Conservation (phyloP, 495 filamentous ascomycete genomes). For the Oleoguttula mirabilis region DNA sequence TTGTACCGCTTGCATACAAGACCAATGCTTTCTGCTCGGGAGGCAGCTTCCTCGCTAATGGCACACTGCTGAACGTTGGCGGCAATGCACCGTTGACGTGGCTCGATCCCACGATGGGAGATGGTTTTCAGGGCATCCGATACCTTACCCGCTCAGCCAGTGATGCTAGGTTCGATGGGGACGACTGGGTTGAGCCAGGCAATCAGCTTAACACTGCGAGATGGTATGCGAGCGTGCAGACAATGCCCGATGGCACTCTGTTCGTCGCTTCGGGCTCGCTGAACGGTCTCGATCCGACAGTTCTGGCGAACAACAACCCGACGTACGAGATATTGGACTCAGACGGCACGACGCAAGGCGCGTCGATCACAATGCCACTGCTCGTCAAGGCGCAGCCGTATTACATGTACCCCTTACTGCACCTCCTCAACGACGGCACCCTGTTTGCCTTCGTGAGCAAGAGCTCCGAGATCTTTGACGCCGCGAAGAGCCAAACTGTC, state of each 20-base stretch:
- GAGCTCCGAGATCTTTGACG: constrained; percentile 45
- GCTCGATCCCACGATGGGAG: constrained; percentile 44
- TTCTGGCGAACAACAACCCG: constrained; percentile 48
- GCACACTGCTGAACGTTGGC: constrained; percentile 41
- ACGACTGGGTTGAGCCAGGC: constrained; percentile 44
- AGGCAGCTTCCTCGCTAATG: constrained; percentile 48
- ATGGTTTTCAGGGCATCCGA: constrained; percentile 48
- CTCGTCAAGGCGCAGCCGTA: constrained; percentile 48
- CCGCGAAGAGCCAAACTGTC: constrained; percentile 30
- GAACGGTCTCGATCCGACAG: constrained; percentile 48
- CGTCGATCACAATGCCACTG: constrained; percentile 39
- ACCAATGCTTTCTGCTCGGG: constrained; percentile 55
- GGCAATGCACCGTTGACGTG: constrained; percentile 45
- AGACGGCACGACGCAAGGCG: constrained; percentile 32
- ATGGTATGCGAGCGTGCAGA: constrained; percentile 52
- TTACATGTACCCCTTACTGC: constrained; percentile 56
- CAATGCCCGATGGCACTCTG: constrained; percentile 41
- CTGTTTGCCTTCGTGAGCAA: constrained; percentile 47
- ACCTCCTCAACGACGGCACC: constrained; percentile 43
- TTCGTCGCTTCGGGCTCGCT: constrained; percentile 52
- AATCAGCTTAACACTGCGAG: constrained; percentile 41
- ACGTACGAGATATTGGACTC: constrained; percentile 47
- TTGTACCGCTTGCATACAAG: constrained; percentile 38
- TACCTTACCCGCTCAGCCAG: constrained; percentile 39
- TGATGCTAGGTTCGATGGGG: constrained; percentile 38